Conservation (phyloP, 2,329 filamentous ascomycete species). For the Cladorrhinum sp. region DNA sequence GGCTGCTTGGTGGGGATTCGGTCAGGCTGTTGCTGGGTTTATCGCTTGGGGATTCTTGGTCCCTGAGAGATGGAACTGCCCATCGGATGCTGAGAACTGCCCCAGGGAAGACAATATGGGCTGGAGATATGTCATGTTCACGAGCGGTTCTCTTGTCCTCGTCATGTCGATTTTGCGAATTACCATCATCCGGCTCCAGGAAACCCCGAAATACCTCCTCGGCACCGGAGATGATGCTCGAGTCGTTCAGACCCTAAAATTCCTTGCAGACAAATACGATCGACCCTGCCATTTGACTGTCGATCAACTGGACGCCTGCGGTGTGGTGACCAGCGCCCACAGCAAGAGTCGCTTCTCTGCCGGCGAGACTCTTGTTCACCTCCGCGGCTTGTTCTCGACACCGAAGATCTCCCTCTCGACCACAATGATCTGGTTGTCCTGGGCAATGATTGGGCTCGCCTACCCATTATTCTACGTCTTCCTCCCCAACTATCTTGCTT, state of each 20-base stretch:
- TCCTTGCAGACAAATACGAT: slow-evolving; percentile 39
- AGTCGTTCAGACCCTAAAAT: slow-evolving; percentile 43
- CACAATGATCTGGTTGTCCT: slow-evolving; percentile 63
- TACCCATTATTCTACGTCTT: slow-evolving; percentile 77
- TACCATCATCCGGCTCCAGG: slow-evolving; percentile 52
- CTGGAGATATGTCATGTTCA: slow-evolving; percentile 50
- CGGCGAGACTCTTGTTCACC: slow-evolving; percentile 45
- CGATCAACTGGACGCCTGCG: slow-evolving; percentile 46
- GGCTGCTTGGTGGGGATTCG: slow-evolving; percentile 53
- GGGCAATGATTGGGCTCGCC: slow-evolving; percentile 67
- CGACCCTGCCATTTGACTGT: slow-evolving; percentile 43
- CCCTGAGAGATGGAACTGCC: slow-evolving; percentile 42
- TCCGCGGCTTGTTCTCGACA: slow-evolving; percentile 64
- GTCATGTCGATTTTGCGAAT: slow-evolving; percentile 52
- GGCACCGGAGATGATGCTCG: slow-evolving; percentile 50
- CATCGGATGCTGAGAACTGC: slow-evolving; percentile 39
- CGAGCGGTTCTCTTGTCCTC: slow-evolving; percentile 45
- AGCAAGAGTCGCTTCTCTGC: slow-evolving; percentile 33
- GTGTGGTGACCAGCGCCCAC: slow-evolving; percentile 39
- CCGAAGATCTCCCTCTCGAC: slow-evolving; percentile 60
- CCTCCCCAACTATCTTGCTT: slow-evolving; percentile 53
- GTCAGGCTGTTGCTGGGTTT: slow-evolving; percentile 46
- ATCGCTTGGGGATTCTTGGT: slow-evolving; percentile 50
- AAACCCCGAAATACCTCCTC: slow-evolving; percentile 60
- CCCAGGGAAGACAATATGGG: slow-evolving; percentile 45